Conservation (phyloP, 352 stramenopile genomes). For the Blastocystis sp. region DNA sequence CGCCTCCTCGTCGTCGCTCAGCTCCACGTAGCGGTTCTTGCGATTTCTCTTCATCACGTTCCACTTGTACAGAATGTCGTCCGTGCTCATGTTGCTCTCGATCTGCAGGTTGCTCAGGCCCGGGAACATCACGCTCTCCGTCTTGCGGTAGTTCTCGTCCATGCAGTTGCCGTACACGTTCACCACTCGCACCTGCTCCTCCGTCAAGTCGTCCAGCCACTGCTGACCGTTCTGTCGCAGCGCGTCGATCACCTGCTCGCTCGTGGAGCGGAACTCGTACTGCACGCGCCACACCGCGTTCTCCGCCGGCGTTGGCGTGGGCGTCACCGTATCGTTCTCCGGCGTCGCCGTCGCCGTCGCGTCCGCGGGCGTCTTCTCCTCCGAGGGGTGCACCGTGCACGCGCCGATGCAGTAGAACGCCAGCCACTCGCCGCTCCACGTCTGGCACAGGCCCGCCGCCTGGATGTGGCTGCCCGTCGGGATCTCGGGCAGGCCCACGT, state of each 20-base stretch:
- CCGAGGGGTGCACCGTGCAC: constrained; percentile 4
- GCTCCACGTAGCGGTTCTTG: constrained; percentile 70
- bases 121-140: constrained; percentile 52
- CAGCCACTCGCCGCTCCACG: constrained; percentile 71
- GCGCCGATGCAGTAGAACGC: constrained; percentile 72
- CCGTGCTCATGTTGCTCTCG: constrained; percentile 34
- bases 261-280: constrained; percentile 74
- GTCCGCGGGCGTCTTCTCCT: neutral
- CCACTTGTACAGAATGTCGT: constrained; percentile 63
- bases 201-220: constrained; percentile 72
- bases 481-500: constrained; percentile 59
- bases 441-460: constrained; percentile 43
- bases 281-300: constrained; percentile 54
- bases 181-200: constrained; percentile 61
- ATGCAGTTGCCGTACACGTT: constrained; percentile 70
- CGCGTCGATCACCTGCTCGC: constrained; percentile 53
- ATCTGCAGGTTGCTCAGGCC: constrained; percentile 63
- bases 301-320: constrained; percentile 23
- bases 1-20: constrained; percentile 36
- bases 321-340: constrained; percentile 17
- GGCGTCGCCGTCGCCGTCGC: neutral
- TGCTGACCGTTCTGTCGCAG: constrained; percentile 57
- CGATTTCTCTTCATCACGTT: constrained; percentile 56
- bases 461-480: constrained; percentile 58
- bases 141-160: constrained; percentile 59